Evolutionary conservation across 495 filamentous ascomycete genomes (phyloP).

Genomic region (Cercophora samala): DNA sequence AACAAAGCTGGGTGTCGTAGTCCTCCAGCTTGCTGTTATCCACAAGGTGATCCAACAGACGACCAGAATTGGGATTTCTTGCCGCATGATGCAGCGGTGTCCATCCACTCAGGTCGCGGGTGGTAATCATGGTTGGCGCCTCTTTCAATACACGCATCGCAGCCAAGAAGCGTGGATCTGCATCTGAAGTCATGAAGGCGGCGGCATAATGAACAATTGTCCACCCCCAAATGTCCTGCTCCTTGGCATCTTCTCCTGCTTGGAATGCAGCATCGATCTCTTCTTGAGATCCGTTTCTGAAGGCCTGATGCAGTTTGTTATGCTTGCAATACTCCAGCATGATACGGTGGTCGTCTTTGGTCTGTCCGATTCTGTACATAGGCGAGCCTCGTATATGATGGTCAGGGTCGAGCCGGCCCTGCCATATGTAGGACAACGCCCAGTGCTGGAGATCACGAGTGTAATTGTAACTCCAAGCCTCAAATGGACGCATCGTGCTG

Average conservation of each 20-base stretch:
- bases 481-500: too few relatives aligned
- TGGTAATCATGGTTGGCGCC: background rate
- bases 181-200: background rate
- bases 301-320: background rate
- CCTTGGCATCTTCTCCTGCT: background rate
- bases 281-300: background rate
- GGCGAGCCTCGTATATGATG: too few relatives aligned
- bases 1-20: background rate
- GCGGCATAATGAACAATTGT: background rate
- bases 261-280: background rate
- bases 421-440: too few relatives aligned
- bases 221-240: background rate
- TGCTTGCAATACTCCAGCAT: background rate
- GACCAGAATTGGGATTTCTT: background rate
- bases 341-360: background rate
- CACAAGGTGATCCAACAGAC: background rate
- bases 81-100: background rate
- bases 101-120: background rate
- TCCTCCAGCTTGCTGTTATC: background rate
- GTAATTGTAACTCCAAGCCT: too few relatives aligned
- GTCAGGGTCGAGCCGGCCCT: too few relatives aligned
- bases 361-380: too few relatives aligned
- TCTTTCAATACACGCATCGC: background rate
- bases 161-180: background rate
- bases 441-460: too few relatives aligned